These are phyloP conservation scores for Scutellospora calospora DNA, from an alignment of 371 early-diverging fungal species.

Conservation along the genomic window DNA sequence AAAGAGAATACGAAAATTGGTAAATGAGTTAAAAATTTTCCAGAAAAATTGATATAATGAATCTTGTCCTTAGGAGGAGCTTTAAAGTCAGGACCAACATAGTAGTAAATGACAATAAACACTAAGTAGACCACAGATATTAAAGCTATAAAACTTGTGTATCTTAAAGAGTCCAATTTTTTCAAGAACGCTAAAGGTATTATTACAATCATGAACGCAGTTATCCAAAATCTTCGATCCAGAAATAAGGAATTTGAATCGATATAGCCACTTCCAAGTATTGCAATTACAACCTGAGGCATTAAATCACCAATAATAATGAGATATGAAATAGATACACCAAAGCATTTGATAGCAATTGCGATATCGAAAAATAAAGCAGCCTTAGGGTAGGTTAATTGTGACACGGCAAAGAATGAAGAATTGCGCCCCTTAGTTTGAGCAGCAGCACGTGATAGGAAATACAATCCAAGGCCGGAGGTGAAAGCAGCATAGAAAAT, in stretches of 20 bases:
- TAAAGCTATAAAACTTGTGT: slow-evolving; percentile 94
- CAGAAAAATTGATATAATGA: slow-evolving; percentile 61
- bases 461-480: slow-evolving; percentile 86
- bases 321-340: slow-evolving; percentile 98
- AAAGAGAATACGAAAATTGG: slow-evolving; percentile 99
- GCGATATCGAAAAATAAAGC: slow-evolving; percentile 94
- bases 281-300: slow-evolving; percentile 71
- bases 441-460: slow-evolving; percentile 80
- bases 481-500: slow-evolving; percentile 79
- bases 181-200: slow-evolving; percentile 85
- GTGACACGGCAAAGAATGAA: slow-evolving; percentile 91
- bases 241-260: slow-evolving; percentile 55
- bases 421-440: slow-evolving; percentile 78
- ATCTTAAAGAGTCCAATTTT: slow-evolving; percentile 92
- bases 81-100: slow-evolving; percentile 61
- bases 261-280: slow-evolving; percentile 46
- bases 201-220: slow-evolving; percentile 75
- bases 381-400: slow-evolving; percentile 91
- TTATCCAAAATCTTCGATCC: slow-evolving; percentile 88
- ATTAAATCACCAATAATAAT: slow-evolving; percentile 97
- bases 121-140: slow-evolving; percentile 91
- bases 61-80: slow-evolving; percentile 59
- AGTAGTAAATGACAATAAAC: slow-evolving; percentile 85
- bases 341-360: slow-evolving; percentile 99
- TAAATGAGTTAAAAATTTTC: slow-evolving; percentile 80